Evolutionary conservation across 2,329 filamentous ascomycete genomes (phyloP), one percentile per base, ranked within the genome.

Genomic region (Dactylonectria macrodidyma): DNA sequence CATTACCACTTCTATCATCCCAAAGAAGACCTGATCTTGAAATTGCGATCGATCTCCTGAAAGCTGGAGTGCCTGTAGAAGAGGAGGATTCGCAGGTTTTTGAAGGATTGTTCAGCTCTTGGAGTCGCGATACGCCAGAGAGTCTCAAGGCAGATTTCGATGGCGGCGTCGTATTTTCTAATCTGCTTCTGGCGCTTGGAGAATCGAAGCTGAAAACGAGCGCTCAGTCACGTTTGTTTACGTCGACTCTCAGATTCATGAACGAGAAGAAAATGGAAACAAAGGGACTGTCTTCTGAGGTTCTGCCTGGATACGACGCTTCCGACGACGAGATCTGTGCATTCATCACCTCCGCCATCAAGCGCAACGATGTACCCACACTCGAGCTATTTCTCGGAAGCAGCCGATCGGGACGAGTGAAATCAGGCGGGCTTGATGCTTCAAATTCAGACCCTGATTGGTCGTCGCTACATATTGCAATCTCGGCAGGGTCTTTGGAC

Each of bases 381-480:
- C 6, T 66, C 12, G 14, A 46, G 12, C 26, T 11, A 9, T 33
- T 62, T 16, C 19, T 59, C 2, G 2, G 36, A 33, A 30, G 36
- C 8, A 33, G 16, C 1, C 59, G 19, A 12, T 52, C 34, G 1
- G 56, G 24, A 1, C n/a, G 50, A 9, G 34, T 64, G 2, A 54
- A 41, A 12, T 51, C 50, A 11, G 6, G 5, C 44, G 48, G 50
- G 7, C 24, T 67, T 34, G 44, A 51, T 34, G 41, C 41, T 6
- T 8, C 30, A 1, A 10, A 50, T 1, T 1, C 41, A 8, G 14
- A 19, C 4, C 52, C 46, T 5, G 11, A 2, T 7, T 41, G 24
- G 26, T 34, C 19, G 4, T 4, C 56, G 5, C 56, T 67, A 2
- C 26, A 67, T 26, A 19, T 65, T 9, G 65, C 65, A 11, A 11